Percentiles rank a stretch among this genome's conserved stretches.
These are phyloP conservation scores for Pythium diclinum DNA, from an alignment of 352 stramenopile genomes.

Conservation along the genomic window DNA sequence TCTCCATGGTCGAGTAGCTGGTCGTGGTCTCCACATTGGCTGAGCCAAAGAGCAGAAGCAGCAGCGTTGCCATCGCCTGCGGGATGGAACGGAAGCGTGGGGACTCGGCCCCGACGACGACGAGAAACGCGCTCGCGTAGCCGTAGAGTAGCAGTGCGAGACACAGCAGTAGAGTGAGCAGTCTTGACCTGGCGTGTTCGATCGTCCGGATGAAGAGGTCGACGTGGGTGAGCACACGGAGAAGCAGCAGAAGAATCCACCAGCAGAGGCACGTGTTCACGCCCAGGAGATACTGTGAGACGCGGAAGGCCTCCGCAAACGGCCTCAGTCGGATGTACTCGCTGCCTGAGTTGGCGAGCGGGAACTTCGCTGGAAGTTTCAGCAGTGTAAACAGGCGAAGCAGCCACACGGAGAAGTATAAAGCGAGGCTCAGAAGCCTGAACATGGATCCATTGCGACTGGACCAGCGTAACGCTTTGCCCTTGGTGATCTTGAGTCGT, in stretches of 20 bases:
- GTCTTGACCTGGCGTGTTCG: slow-evolving; percentile 27
- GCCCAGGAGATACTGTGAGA: slow-evolving; percentile 36
- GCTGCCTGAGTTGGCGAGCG: slow-evolving; percentile 26
- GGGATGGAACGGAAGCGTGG: slow-evolving; percentile 36
- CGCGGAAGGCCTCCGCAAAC: slow-evolving; percentile 37
- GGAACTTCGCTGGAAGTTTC: slow-evolving; percentile 34
- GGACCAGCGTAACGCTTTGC: slow-evolving; percentile 27
- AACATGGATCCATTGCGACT: slow-evolving; percentile 31
- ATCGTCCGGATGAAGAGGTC: slow-evolving; percentile 42
- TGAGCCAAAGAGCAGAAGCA: slow-evolving; percentile 36
- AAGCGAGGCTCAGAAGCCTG: slow-evolving; percentile 31
- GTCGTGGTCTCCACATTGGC: slow-evolving; percentile 19
- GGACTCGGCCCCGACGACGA: slow-evolving; percentile 36
- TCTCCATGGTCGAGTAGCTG: slow-evolving; percentile 24
- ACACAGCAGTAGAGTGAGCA: slow-evolving; percentile 37
- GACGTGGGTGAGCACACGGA: slow-evolving; percentile 39
- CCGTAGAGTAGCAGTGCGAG: slow-evolving; percentile 37
- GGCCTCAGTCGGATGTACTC: slow-evolving; percentile 35
- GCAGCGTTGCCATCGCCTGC: slow-evolving; percentile 32
- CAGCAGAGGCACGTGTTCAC: slow-evolving; percentile 43
- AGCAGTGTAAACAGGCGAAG: slow-evolving; percentile 38
- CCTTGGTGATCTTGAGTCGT: background rate
- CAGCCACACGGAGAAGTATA: slow-evolving; percentile 45
- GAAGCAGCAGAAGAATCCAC: slow-evolving; percentile 39
- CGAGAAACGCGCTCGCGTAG: slow-evolving; percentile 44